Percentiles rank a stretch among this genome's conserved stretches.
phyloP scores from a whole-genome alignment of 2,329 filamentous ascomycete species.

The Emericellopsis cladophorae region DNA sequence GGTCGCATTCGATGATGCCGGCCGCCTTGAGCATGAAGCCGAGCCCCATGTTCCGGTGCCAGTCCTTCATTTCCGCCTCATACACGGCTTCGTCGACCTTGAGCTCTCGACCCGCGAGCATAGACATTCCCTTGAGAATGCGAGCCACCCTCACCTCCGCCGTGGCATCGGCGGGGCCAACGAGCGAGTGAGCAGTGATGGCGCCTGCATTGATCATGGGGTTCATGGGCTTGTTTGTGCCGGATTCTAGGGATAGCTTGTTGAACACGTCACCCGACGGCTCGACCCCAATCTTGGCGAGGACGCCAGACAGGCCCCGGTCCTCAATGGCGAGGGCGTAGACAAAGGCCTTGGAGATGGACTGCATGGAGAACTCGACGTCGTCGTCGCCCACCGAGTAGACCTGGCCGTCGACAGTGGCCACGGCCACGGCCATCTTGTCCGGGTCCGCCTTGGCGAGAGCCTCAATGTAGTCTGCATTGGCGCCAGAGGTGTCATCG shows the following conservation, averaged over 20 bases:
- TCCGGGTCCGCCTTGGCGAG: conserved; percentile 23
- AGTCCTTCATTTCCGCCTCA: conserved; percentile 20
- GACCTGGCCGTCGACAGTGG: conserved; percentile 24
- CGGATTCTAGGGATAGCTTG: conserved; percentile 15
- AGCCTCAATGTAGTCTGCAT: conserved; percentile 23
- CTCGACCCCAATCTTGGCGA: conserved; percentile 25
- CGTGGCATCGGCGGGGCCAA: conserved; percentile 15
- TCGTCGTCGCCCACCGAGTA: conserved; percentile 24
- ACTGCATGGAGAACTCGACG: conserved; percentile 26
- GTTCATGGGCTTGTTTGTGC: conserved; percentile 18
- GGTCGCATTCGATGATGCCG: conserved; percentile 20
- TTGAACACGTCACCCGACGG: conserved; percentile 25
- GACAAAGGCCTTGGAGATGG: conserved; percentile 26
- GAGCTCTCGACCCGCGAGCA: conserved; percentile 19
- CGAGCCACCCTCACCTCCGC: conserved; percentile 19
- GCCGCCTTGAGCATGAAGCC: conserved; percentile 27
- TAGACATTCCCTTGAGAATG: conserved; percentile 19
- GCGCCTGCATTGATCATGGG: conserved; percentile 23
- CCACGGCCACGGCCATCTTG: conserved; percentile 22
- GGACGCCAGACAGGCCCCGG: conserved; percentile 16
- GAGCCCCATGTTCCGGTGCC: conserved; percentile 20
- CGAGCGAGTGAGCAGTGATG: conserved; percentile 18
- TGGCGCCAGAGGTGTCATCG: conserved; percentile 13
- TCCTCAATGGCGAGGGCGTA: conserved; percentile 26
- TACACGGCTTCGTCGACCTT: conserved; percentile 24